Conservation (phyloP, 495 filamentous ascomycete species). For the Xylaria nigripes region DNA sequence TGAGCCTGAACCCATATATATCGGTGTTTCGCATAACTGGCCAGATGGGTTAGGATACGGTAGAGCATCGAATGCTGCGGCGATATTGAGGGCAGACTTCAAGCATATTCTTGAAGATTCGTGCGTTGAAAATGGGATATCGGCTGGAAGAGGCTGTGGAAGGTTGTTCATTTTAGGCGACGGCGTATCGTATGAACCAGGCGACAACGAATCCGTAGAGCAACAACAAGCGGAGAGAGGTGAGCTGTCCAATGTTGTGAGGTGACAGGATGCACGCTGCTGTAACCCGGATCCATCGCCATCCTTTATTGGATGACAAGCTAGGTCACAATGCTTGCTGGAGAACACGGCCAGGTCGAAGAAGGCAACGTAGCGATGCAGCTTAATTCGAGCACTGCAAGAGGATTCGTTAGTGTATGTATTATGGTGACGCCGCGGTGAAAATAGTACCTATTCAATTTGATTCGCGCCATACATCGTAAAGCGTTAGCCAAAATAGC, state of each 20-base stretch:
- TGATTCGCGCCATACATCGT: constrained; percentile 49
- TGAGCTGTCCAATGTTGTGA: constrained; percentile 21
- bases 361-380: constrained; percentile 53
- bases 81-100: constrained; percentile 43
- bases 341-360: constrained; percentile 53
- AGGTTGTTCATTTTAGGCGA: constrained; percentile 28
- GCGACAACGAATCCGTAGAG: constrained; percentile 31
- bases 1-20: constrained; percentile 23
- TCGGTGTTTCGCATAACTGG: constrained; percentile 23
- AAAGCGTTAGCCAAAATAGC: constrained; percentile 42
- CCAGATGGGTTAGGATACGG: constrained; percentile 41
- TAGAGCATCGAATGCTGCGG: constrained; percentile 43
- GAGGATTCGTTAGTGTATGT: constrained; percentile 8
- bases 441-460: constrained; percentile 44
- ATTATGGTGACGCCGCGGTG: not conserved
- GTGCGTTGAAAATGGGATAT: constrained; percentile 45
- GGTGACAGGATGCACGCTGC: constrained; percentile 20
- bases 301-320: constrained; percentile 29
- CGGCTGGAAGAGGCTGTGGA: constrained; percentile 26
- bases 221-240: constrained; percentile 30
- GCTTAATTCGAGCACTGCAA: constrained; percentile 51
- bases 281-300: constrained; percentile 15
- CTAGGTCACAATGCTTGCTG: constrained; percentile 51
- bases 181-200: constrained; percentile 29
- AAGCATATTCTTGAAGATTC: constrained; percentile 50